phyloP scores from a whole-genome alignment of 768 basidiomycete species.

The Termitomyces sp. region DNA sequence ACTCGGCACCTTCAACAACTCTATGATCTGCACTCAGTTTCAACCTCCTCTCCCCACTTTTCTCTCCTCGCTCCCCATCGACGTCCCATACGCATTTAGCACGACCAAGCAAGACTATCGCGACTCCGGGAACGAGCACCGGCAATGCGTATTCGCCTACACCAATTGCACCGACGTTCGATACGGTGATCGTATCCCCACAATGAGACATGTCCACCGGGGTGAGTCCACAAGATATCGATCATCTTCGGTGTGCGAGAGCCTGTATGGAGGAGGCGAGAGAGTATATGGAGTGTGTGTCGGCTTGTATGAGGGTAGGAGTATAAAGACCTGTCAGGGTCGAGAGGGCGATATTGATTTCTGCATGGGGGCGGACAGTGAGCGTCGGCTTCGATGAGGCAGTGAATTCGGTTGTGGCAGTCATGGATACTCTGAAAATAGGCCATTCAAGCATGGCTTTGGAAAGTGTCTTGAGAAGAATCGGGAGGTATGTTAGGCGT shows the following conservation, averaged over 20 bases:
- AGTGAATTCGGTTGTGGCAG: too few relatives aligned
- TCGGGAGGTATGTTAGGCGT: slow-evolving; percentile 73
- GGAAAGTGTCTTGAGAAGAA: too few relatives aligned
- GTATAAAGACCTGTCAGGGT: slow-evolving; percentile 84
- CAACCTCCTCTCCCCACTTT: slow-evolving; percentile 49
- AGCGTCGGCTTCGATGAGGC: too few relatives aligned
- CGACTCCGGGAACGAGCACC: slow-evolving; percentile 78
- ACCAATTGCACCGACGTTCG: slow-evolving; percentile 82
- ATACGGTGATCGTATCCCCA: slow-evolving; percentile 79
- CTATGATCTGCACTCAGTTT: slow-evolving; percentile 83
- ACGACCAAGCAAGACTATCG: slow-evolving; percentile 79
- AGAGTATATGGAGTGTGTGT: slow-evolving; percentile 55
- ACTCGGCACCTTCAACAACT: slow-evolving; percentile 85
- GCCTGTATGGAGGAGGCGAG: slow-evolving; percentile 62
- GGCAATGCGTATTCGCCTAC: slow-evolving; percentile 69
- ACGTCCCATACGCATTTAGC: slow-evolving; percentile 81
- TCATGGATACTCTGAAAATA: too few relatives aligned
- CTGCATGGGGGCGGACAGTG: slow-evolving; percentile 69
- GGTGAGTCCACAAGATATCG: slow-evolving; percentile 63
- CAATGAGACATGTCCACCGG: slow-evolving; percentile 68
- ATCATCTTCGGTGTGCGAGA: slow-evolving; percentile 63
- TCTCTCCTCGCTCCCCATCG: slow-evolving; percentile 40
- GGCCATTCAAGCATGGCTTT: too few relatives aligned
- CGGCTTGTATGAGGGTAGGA: slow-evolving; percentile 60
- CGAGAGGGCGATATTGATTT: slow-evolving; percentile 75